Conservation (phyloP, 306 rosid species). For the Dicorynia guianensis region DNA sequence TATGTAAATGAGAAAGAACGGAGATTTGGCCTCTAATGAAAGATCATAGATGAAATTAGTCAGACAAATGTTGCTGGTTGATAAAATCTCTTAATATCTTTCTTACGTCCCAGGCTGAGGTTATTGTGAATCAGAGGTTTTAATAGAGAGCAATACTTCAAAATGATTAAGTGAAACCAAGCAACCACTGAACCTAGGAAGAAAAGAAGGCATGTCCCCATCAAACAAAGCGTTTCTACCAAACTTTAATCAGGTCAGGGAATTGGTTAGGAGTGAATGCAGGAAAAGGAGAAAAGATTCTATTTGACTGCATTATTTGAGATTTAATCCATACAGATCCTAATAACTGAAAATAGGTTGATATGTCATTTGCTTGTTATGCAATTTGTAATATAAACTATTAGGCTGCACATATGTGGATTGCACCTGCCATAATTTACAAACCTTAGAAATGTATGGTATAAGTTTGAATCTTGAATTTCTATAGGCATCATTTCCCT, state of each 20-base stretch:
- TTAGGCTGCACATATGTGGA: conserved; percentile 35
- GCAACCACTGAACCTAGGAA: conserved; percentile 24
- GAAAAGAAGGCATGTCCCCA: conserved; percentile 19
- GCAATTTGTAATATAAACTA: conserved; percentile 16
- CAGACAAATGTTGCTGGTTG: neutral
- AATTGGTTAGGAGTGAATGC: conserved; percentile 3
- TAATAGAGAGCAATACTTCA: conserved; percentile 13
- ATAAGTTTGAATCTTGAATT: conserved; percentile 95
- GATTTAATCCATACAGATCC: conserved; percentile 11
- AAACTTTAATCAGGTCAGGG: conserved; percentile 23
- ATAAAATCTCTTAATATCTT: neutral
- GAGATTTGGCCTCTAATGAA: conserved; percentile 22
- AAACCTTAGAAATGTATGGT: conserved; percentile 92
- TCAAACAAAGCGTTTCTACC: conserved; percentile 3
- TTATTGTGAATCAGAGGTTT: conserved; percentile 8
- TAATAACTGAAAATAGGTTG: conserved; percentile 8
- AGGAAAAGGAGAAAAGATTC: conserved; percentile 31
- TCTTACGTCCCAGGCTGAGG: neutral
- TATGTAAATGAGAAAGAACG: conserved; percentile 18
- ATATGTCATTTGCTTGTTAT: conserved; percentile 15
- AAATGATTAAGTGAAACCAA: conserved; percentile 28
- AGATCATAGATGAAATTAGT: conserved; percentile 5
- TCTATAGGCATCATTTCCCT: conserved; percentile 84
- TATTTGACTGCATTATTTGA: conserved; percentile 14
- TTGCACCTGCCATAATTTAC: conserved; percentile 13